Base-by-base conservation (phyloP, 1,284 basidiomycete genomes). In the Veloporphyrellus conicus region DNA sequence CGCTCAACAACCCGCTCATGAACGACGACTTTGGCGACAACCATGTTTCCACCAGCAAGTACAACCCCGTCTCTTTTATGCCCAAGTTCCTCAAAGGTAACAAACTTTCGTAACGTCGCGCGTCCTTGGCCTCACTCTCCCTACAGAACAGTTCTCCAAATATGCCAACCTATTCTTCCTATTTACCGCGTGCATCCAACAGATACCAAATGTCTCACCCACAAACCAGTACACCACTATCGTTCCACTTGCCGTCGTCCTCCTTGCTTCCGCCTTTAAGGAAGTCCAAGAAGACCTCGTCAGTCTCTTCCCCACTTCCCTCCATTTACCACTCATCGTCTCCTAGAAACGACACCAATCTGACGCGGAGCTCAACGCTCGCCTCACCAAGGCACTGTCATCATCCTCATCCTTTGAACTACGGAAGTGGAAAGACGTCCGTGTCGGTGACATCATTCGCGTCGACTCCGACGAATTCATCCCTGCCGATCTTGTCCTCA, bases 141-240 rank as follows among this genome's bases (percentile, higher is more conserved):
- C 57, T 56, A 53, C 73, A 87, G 93, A 97, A 68, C 93, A 97
- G 84, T 96, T 97, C 76, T 93, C 90, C 54, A 95, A 96, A 79
- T 98, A 97, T 64, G 96, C 96, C 59, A 99, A 99, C 68, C 54
- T 99, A 52, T 99, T 99, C 77, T 99, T 99, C 80, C 76, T 99
- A 52, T 99, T 99, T 75, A 99, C 95, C 31, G 93, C 93, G 22
- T 90, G 84, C 68, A 98, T 99, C 47, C 95, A 99, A 68, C 96
- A 99, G 73, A 94, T 99, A 56, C 96, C 96, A 10, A 90, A 84
- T 58, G 96, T 99, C 6, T 99, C 95, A 3, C 96, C 96, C 9
- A 99, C 95, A 4, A 95, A 98, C 60, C 75, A 74, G 45, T 99
- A 89, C 68, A 99, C 96, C 1, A 99, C 96, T 16, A 96, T 99